Evolutionary conservation across 2,329 filamentous ascomycete genomes (phyloP).

Genomic region (Lecanicillium sp.): DNA sequence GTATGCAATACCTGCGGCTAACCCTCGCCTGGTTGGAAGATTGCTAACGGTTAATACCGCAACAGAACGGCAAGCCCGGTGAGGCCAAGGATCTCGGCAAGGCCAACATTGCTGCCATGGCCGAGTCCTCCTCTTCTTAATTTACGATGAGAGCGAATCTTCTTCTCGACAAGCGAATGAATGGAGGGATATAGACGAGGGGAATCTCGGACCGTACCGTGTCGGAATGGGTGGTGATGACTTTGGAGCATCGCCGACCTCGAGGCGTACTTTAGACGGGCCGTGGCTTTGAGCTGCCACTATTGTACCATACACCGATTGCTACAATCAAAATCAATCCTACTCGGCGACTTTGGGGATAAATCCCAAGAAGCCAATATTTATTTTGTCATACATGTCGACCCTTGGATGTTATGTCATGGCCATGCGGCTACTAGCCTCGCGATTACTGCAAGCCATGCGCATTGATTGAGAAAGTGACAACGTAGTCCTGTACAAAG

Average conservation of each 20-base stretch:
- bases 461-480: too few relatives aligned
- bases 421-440: too few relatives aligned
- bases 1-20: slow-evolving; percentile 41
- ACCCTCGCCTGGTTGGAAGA: slow-evolving; percentile 5
- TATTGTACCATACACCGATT: slow-evolving; percentile 9
- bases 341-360: neutral
- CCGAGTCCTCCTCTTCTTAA: slow-evolving; percentile 29
- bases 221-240: too few relatives aligned
- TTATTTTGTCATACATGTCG: too few relatives aligned
- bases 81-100: slow-evolving; percentile 65
- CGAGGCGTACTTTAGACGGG: slow-evolving; percentile 9
- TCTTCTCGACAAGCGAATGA: neutral
- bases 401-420: too few relatives aligned
- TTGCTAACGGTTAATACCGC: slow-evolving; percentile 25
- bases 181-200: too few relatives aligned
- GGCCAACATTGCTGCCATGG: slow-evolving; percentile 37
- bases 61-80: slow-evolving; percentile 91
- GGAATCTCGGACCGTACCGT: too few relatives aligned
- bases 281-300: slow-evolving; percentile 3
- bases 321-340: slow-evolving; percentile 7
- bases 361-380: too few relatives aligned
- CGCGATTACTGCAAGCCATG: too few relatives aligned
- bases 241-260: neutral
- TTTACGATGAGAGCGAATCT: slow-evolving; percentile 8
- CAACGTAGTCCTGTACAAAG: too few relatives aligned